Conservation (phyloP, 768 basidiomycete genomes). For the Hygrophoropsis aurantiaca region DNA sequence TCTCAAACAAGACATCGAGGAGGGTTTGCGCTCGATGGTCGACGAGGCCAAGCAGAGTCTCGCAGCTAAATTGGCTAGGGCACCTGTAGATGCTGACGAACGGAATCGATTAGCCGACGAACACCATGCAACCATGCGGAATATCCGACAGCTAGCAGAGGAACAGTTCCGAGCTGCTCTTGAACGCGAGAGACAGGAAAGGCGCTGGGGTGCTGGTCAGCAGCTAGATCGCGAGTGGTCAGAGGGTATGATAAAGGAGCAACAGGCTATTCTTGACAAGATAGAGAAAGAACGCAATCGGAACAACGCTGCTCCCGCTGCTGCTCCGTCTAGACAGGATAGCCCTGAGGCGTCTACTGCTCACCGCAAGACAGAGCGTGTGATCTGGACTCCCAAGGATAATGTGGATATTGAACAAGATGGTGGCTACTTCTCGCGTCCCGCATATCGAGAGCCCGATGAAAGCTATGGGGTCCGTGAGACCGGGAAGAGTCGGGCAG, state of each 20-base stretch:
- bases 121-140: slow-evolving; percentile 41
- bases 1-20: slow-evolving; percentile 52
- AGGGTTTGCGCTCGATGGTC: slow-evolving; percentile 39
- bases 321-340: slow-evolving; percentile 4
- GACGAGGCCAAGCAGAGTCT: slow-evolving; percentile 65
- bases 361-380: slow-evolving; percentile 16
- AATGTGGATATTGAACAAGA: slow-evolving; percentile 24
- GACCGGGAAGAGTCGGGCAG: slow-evolving; percentile 22
- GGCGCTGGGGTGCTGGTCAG: slow-evolving; percentile 46
- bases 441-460: slow-evolving; percentile 15
- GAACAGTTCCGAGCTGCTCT: slow-evolving; percentile 47
- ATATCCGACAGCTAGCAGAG: slow-evolving; percentile 43
- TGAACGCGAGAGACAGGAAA: slow-evolving; percentile 48
- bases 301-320: slow-evolving; percentile 10
- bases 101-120: slow-evolving; percentile 40
- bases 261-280: slow-evolving; percentile 47
- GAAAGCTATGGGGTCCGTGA: slow-evolving; percentile 12
- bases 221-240: slow-evolving; percentile 33
- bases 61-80: slow-evolving; percentile 48
- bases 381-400: slow-evolving; percentile 18
- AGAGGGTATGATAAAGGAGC: slow-evolving; percentile 33
- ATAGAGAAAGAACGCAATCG: slow-evolving; percentile 40
- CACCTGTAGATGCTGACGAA: slow-evolving; percentile 29
- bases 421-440: slow-evolving; percentile 15
- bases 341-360: slow-evolving; percentile 5